Evolutionary conservation across 129 eudicot genomes (phyloP), one percentile per base, ranked within the genome.

Genomic region (Flaveria trinervia): DNA sequence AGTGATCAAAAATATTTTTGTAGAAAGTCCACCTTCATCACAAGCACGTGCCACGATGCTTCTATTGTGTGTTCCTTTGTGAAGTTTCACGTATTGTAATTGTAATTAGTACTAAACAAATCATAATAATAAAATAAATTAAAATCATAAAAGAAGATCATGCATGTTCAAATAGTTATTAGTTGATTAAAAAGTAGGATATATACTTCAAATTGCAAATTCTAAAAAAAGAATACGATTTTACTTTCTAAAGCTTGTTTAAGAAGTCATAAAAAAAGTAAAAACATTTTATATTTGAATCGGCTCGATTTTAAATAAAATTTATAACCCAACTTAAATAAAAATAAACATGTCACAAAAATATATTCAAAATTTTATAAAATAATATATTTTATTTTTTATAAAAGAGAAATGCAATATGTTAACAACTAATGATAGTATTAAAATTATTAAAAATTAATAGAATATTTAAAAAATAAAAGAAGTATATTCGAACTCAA

Each of bases 1-100:
- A 12, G 12, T 23, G n/a, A 60, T 22, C 1, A 23, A 60, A 60
- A 60, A 23, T 22, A 23, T 60, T 10, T 60, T 23, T 22, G 66
- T 60, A 60, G 18, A 13, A 61, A 25, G 41, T 61, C 30, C 1
- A 26, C 44, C 18, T 26, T 9, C 43, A 61, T 61, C 43, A 61
- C 68, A 61, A 25, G 68, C 68, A 61, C 68, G 68, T 61, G 68
- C 68, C 68, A 26, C 43, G 23, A 61, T 61, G 68, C 43, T 61
- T 61, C 68, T 61, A 26, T 17, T 25, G 68, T 26, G 68, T 61
- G 28, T 25, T 25, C 8, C 43, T 61, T 12, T 26, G 68, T 61
- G 12, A 26, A 25, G 20, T 26, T 61, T 61, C 41, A 61, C 67
- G 18, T 61, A 26, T 36, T 36, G 41, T 36, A 30, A 13, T 60